These are phyloP conservation scores for Pulicaria dysenterica DNA, from an alignment of 129 eudicot species.

Conservation along the genomic window DNA sequence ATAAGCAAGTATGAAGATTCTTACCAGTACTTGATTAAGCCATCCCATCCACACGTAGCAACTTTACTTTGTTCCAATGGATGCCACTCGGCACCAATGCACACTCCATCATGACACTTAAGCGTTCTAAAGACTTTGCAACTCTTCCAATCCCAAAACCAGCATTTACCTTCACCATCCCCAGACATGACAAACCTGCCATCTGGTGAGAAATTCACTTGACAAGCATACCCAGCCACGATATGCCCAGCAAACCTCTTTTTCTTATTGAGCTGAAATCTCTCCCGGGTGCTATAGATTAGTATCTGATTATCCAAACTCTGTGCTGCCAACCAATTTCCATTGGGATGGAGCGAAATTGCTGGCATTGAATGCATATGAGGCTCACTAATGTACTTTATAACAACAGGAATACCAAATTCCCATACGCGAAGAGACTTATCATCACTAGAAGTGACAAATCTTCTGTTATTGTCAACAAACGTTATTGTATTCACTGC, in stretches of 20 bases:
- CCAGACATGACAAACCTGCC: conserved; percentile 98
- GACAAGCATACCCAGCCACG: conserved; percentile 96
- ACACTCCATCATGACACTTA: conserved; percentile 86
- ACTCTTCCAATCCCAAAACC: conserved; percentile 99
- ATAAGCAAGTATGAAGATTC: conserved; percentile 23
- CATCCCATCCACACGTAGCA: conserved; percentile 99
- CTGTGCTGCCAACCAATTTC: conserved; percentile 96
- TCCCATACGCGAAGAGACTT: conserved; percentile 98
- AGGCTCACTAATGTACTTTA: conserved; percentile 96
- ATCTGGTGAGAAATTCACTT: conserved; percentile 97
- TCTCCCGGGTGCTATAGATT: conserved; percentile 86
- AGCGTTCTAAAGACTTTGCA: conserved; percentile 84
- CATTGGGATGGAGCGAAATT: conserved; percentile 83
- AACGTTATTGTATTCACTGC: conserved; percentile 95
- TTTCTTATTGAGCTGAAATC: conserved; percentile 95
- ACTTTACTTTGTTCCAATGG: conserved; percentile 96
- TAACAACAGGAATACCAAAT: conserved; percentile 93
- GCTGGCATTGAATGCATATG: conserved; percentile 99
- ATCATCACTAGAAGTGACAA: conserved; percentile 96
- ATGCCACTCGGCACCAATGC: conserved; percentile 96
- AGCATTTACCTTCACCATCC: conserved; percentile 95
- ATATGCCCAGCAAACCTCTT: conserved; percentile 94
- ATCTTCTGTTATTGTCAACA: conserved; percentile 91
- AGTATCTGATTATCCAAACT: conserved; percentile 96
- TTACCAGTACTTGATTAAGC: conserved; percentile 93